Evolutionary conservation across 1,139 yeast species (phyloP).

Genomic region (Sugiyamaella xylanicola): DNA sequence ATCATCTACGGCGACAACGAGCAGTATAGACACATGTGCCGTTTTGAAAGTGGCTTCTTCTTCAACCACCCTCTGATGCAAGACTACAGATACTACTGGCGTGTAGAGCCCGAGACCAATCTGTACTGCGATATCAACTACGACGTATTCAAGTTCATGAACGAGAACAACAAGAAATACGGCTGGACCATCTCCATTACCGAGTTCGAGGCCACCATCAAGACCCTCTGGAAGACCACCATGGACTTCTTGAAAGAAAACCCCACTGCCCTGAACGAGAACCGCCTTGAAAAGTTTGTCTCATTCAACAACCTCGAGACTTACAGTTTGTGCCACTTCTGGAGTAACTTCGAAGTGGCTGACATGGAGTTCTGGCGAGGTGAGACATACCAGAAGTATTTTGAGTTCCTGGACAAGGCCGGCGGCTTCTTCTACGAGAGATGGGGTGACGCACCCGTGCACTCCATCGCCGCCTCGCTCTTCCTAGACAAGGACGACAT

Average conservation of each 20-base stretch:
- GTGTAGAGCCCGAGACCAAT: conserved; percentile 69
- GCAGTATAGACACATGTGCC: conserved; percentile 74
- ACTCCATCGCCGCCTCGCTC: conserved; percentile 77
- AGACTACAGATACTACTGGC: conserved; percentile 68
- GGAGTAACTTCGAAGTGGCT: conserved; percentile 91
- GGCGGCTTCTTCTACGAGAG: conserved; percentile 94
- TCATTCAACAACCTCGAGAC: conserved; percentile 56
- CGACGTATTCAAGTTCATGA: conserved; percentile 66
- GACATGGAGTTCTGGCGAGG: conserved; percentile 76
- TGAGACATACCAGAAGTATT: conserved; percentile 64
- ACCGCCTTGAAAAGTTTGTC: conserved; percentile 73
- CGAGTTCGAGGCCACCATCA: conserved; percentile 60
- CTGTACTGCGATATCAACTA: conserved; percentile 64
- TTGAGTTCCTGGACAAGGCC: conserved; percentile 66
- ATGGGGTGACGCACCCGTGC: conserved; percentile 97
- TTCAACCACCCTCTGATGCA: conserved; percentile 56
- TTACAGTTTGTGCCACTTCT: conserved; percentile 82
- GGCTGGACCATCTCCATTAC: conserved; percentile 70
- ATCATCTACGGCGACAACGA: conserved; percentile 65
- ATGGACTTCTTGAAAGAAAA: conserved; percentile 51
- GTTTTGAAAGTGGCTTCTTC: conserved; percentile 70
- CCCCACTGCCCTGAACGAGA: conserved; percentile 57
- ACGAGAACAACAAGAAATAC: conserved; percentile 58
- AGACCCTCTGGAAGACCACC: conserved; percentile 60
- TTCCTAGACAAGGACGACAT: conserved; percentile 65